Base-by-base conservation (phyloP, 805 yeast genomes). In the Starmerella vitae region DNA sequence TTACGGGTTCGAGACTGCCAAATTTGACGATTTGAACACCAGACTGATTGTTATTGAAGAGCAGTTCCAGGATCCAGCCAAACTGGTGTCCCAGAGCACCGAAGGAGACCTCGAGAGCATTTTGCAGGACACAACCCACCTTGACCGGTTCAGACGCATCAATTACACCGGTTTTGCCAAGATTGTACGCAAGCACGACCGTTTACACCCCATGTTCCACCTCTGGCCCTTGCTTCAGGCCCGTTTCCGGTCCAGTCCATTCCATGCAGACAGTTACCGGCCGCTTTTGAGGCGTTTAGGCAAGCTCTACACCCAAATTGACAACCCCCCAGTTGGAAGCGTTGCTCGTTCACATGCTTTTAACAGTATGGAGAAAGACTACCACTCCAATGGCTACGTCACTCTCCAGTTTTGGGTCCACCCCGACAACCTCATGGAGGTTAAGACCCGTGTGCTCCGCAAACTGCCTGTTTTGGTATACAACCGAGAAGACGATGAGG, bases 401-500 rank as follows among this genome's bases (percentile, higher is more conserved):
- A 76, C 83, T 13, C 76, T 78, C 61, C 84, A 82, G 62, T 88
- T 88, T 60, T 88, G 98, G 98, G 71, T 91, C 32, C 97, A 88
- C 58, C 86, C 88, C n/a, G 98, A 91, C 51, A 81, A 84, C 57
- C 58, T 91, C 57, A 86, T 88, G 95, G 97, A 88, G 63, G 94
- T 86, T 40, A 88, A 88, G 64, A 84, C 97, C n/a, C 76, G 85
- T 43, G 82, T 88, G 48, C 71, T 88, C 56, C 78, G 97, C 58
- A 93, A 84, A 53, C 71, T 88, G 49, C 98, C 98, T 1, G 93
- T 86, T 5, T 68, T 88, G 46, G 80, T 88, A 34, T 91, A 85
- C 47, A 66, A 69, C 49, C 68, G 62, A 36, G 66, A 67, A 41
- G 68, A 64, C 38, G 71, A 64, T 33, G 74, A 68, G 41, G 72